Conservation (phyloP, 371 early-diverging fungal species). For the Capillidium rhysosporum region DNA sequence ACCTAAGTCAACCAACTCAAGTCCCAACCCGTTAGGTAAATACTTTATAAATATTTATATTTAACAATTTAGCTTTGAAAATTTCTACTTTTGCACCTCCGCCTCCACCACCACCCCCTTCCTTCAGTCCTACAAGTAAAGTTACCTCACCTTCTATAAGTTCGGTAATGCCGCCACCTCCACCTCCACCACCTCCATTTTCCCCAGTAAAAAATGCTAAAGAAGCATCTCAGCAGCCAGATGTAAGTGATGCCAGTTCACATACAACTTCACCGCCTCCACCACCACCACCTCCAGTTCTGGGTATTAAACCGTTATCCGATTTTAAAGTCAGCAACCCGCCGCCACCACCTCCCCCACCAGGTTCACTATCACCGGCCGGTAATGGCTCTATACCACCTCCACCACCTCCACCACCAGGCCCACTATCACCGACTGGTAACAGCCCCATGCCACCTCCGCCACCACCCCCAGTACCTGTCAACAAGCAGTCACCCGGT, state of each 20-base stretch:
- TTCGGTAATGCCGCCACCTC: background rate
- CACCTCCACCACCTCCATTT: conserved; percentile 1
- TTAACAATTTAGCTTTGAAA: background rate
- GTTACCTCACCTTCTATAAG: too few relatives aligned
- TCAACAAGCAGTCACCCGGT: conserved; percentile 5
- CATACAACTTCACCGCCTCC: too few relatives aligned
- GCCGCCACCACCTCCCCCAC: too few relatives aligned
- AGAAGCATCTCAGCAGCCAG: background rate
- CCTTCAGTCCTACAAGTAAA: background rate
- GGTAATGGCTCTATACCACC: background rate
- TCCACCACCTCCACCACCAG: conserved; percentile 1
- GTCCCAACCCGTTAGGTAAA: background rate
- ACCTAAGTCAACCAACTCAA: too few relatives aligned
- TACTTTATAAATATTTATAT: background rate
- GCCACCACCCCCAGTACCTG: conserved; percentile 11
- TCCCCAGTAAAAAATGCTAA: background rate
- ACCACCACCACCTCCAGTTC: too few relatives aligned
- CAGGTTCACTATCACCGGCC: too few relatives aligned
- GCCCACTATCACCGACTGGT: conserved; percentile 9
- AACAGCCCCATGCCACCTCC: too few relatives aligned
- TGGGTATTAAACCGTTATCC: too few relatives aligned
- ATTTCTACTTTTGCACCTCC: conserved; percentile 16
- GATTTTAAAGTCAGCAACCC: too few relatives aligned
- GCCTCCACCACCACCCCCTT: conserved; percentile 10
- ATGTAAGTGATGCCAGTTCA: too few relatives aligned